These are phyloP conservation scores for Botrytis fabae DNA, from an alignment of 2,329 filamentous ascomycete species.

Conservation along the genomic window DNA sequence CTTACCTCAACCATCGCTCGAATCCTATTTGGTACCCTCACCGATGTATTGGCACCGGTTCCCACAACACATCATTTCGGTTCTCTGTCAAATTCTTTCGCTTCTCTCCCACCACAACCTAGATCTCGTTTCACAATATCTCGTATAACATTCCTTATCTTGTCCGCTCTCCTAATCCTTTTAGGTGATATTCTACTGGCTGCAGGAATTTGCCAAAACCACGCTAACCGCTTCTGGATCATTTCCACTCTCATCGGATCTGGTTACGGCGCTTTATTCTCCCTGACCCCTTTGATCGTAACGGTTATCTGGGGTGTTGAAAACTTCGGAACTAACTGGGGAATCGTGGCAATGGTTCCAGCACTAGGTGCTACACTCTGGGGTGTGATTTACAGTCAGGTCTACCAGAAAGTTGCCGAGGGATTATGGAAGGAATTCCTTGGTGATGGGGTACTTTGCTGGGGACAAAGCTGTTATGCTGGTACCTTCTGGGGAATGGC, in stretches of 20 bases:
- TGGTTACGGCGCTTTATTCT: slow-evolving; percentile 91
- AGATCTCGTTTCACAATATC: slow-evolving; percentile 60
- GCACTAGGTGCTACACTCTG: slow-evolving; percentile 86
- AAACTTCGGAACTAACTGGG: slow-evolving; percentile 98
- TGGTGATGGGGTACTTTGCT: slow-evolving; percentile 64
- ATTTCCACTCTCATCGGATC: slow-evolving; percentile 83
- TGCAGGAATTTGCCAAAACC: slow-evolving; percentile 70
- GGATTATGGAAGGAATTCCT: slow-evolving; percentile 43
- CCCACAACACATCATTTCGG: slow-evolving; percentile 42
- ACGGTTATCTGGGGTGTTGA: slow-evolving; percentile 98
- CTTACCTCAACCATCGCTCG: slow-evolving; percentile 88
- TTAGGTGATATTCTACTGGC: slow-evolving; percentile 77
- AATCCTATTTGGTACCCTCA: slow-evolving; percentile 83
- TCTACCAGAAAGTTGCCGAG: slow-evolving; percentile 69
- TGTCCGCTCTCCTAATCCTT: slow-evolving; percentile 72
- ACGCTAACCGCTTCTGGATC: slow-evolving; percentile 78
- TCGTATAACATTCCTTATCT: slow-evolving; percentile 75
- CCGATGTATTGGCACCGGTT: slow-evolving; percentile 77
- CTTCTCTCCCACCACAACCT: slow-evolving; percentile 44
- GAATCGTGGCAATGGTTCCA: slow-evolving; percentile 88
- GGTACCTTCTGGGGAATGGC: slow-evolving; percentile 85
- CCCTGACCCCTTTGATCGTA: slow-evolving; percentile 85
- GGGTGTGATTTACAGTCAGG: slow-evolving; percentile 82
- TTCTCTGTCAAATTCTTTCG: slow-evolving; percentile 36
- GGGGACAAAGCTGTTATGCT: slow-evolving; percentile 79